These are phyloP conservation scores for Nakazawaea siamensis DNA, from an alignment of 805 yeast species.

Conservation along the genomic window DNA sequence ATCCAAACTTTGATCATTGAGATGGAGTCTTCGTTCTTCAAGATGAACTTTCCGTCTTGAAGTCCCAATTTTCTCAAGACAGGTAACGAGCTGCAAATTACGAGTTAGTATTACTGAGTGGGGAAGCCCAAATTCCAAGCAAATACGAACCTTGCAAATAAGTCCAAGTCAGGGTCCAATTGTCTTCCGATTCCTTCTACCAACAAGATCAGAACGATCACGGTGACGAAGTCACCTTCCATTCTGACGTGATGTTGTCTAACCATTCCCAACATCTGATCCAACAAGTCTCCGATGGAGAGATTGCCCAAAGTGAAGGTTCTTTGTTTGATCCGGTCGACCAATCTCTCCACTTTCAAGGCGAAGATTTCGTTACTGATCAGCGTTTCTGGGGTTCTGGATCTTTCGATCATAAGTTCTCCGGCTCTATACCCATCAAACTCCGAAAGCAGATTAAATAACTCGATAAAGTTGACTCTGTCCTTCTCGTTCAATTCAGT, in stretches of 20 bases:
- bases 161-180: slow-evolving; percentile 85
- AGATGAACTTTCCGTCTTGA: slow-evolving; percentile 53
- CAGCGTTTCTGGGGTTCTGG: slow-evolving; percentile 91
- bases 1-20: slow-evolving; percentile 89
- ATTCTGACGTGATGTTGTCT: slow-evolving; percentile 89
- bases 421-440: slow-evolving; percentile 96
- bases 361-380: slow-evolving; percentile 81
- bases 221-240: slow-evolving; percentile 96
- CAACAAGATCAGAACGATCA: slow-evolving; percentile 84
- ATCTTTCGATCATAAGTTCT: slow-evolving; percentile 89
- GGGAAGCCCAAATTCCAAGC: slow-evolving; percentile 29
- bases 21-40: slow-evolving; percentile 49
- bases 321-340: slow-evolving; percentile 69
- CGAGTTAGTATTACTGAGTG: slow-evolving; percentile 13
- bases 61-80: slow-evolving; percentile 75
- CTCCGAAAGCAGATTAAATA: slow-evolving; percentile 80
- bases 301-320: slow-evolving; percentile 91
- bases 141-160: slow-evolving; percentile 91
- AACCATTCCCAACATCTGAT: slow-evolving; percentile 85
- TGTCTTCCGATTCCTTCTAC: slow-evolving; percentile 95
- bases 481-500: slow-evolving; percentile 78
- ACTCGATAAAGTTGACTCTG: slow-evolving; percentile 77
- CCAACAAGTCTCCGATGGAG: slow-evolving; percentile 84
- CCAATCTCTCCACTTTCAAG: slow-evolving; percentile 75
- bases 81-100: slow-evolving; percentile 68